Evolutionary conservation across 1,284 basidiomycete species (phyloP).

Genomic region (Prillingera fragicola): DNA sequence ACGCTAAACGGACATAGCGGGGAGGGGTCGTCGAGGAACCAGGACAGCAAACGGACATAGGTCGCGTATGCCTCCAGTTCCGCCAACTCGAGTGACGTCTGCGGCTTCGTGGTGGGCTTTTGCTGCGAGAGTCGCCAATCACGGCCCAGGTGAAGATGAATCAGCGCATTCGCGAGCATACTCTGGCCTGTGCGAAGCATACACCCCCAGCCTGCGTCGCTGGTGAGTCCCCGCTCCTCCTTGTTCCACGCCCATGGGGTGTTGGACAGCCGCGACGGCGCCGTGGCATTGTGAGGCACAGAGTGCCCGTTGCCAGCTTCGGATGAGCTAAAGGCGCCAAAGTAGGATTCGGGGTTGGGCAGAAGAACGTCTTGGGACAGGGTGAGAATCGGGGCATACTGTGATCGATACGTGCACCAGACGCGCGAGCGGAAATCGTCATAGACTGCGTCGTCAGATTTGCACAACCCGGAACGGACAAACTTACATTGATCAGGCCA

Average conservation of each 20-base stretch:
- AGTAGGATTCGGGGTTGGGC: conserved; percentile 45
- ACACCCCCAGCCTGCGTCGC: conserved; percentile 95
- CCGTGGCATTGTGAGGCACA: background rate
- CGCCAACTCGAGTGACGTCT: conserved; percentile 17
- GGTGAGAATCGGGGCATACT: conserved; percentile 76
- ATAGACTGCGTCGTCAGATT: conserved; percentile 62
- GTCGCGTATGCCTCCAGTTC: conserved; percentile 46
- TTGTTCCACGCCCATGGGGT: conserved; percentile 47
- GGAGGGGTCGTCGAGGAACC: conserved; percentile 90
- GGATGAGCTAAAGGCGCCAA: conserved; percentile 49
- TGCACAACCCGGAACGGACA: no score
- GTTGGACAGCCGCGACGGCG: conserved; percentile 12
- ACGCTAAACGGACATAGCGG: conserved; percentile 89
- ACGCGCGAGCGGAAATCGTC: conserved; percentile 81
- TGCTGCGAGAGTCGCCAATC: conserved; percentile 69
- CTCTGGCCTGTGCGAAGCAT: conserved; percentile 95
- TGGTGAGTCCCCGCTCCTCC: conserved; percentile 74
- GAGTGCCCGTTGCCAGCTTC: conserved; percentile 11
- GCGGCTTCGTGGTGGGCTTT: conserved; percentile 17
- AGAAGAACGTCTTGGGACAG: conserved; percentile 33
- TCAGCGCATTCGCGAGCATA: conserved; percentile 79
- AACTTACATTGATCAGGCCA: conserved; percentile 48
- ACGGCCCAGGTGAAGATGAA: conserved; percentile 77
- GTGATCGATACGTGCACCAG: conserved; percentile 88
- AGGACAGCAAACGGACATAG: conserved; percentile 83